phyloP scores from a whole-genome alignment of 2,329 filamentous ascomycete genomes.

The Claviceps arundinis region DNA sequence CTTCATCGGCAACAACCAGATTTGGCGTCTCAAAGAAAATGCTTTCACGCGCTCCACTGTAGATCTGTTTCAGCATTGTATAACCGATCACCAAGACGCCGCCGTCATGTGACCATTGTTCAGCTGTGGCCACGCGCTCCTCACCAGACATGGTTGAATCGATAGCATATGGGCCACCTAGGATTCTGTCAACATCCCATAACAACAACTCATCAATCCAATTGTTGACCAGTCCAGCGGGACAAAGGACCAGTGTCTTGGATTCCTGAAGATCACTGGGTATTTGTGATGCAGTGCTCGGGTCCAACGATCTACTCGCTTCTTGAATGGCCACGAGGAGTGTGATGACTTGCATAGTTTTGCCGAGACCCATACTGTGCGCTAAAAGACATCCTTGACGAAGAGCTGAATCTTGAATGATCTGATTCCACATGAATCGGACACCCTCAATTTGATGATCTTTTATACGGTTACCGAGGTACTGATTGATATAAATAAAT shows the following conservation, averaged over 20 bases:
- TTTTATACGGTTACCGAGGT: slow-evolving; percentile 56
- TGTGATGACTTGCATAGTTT: slow-evolving; percentile 84
- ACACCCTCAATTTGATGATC: slow-evolving; percentile 71
- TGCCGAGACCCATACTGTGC: slow-evolving; percentile 85
- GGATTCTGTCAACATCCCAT: slow-evolving; percentile 47
- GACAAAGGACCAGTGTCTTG: slow-evolving; percentile 62
- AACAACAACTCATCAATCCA: slow-evolving; percentile 65
- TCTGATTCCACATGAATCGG: slow-evolving; percentile 78
- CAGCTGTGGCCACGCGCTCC: slow-evolving; percentile 33
- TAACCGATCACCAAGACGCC: slow-evolving; percentile 73
- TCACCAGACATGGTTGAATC: slow-evolving; percentile 23
- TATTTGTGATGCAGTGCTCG: slow-evolving; percentile 48
- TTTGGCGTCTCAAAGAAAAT: slow-evolving; percentile 48
- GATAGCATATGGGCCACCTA: slow-evolving; percentile 47
- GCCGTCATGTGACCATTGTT: slow-evolving; percentile 48
- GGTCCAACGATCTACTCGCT: slow-evolving; percentile 46
- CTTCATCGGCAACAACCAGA: slow-evolving; percentile 75
- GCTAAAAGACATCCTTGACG: slow-evolving; percentile 69
- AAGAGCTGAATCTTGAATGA: slow-evolving; percentile 45
- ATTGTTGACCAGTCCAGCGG: slow-evolving; percentile 62
- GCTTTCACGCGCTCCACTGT: slow-evolving; percentile 21
- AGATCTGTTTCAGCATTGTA: slow-evolving; percentile 42
- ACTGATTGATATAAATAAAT: slow-evolving; percentile 49
- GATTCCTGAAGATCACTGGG: slow-evolving; percentile 49
- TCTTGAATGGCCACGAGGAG: slow-evolving; percentile 64